Base-by-base conservation (phyloP, 176 grass and related monocot genomes). In the Poa pratensis region DNA sequence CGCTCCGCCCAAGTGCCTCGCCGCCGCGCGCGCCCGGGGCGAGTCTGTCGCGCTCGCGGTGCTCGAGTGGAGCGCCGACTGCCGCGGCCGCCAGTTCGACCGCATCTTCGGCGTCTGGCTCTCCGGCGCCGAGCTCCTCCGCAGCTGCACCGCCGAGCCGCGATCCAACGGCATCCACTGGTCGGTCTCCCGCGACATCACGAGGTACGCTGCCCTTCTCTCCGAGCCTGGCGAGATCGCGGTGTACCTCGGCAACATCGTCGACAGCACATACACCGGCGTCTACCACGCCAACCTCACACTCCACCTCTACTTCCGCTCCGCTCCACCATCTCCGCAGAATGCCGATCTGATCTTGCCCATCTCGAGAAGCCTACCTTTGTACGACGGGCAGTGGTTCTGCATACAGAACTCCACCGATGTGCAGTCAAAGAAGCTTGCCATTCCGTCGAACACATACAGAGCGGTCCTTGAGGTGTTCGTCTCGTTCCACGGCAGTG, bases 101-200 rank as follows among this genome's bases (percentile, higher is more conserved):
- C 89, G 94, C 74, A 94, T 97, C 87, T 85, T 92, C 73, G 94
- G 90, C 75, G 87, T 97, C 7, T 97, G 94, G 94, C 87, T 97
- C 77, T 86, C 75, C 57, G 91, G 94, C 52, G 91, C 88, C n/a
- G 94, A 97, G 89, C 77, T 97, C 65, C 87, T 97, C 34, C 94
- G 91, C 64, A 80, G 90, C 79, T 91, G 90, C 87, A 97, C 94
- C 30, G 90, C 92, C 10, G 89, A 90, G 80, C 94, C 94, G 55
- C 89, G 89, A 5, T 55, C 89, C 78, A 82, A 65, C 78, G 91
- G 94, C 15, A 87, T 97, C 83, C 57, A 88, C 53, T 97, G 91
- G 91, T 87, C 90, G 27, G 94, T 92, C 11, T 82, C 75, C 52
- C 90, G 92, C 78, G 89, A 97, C 84, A 72, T 94, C 80, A 92